phyloP scores from a whole-genome alignment of 768 basidiomycete genomes.

The Suillus paluster region DNA sequence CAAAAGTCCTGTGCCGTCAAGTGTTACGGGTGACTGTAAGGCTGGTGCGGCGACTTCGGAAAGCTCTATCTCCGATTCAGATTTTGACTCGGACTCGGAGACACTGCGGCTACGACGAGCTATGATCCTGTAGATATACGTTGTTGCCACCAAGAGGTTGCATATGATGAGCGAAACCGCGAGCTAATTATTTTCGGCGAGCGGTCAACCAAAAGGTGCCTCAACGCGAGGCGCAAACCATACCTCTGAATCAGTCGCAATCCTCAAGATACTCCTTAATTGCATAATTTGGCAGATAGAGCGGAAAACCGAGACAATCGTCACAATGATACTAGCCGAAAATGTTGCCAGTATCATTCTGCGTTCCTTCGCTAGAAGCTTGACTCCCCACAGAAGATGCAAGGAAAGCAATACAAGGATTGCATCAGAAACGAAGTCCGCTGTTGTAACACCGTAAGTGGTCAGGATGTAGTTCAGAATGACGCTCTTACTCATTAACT shows the following conservation, averaged over 20 bases:
- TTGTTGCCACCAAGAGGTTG: constrained; percentile 46
- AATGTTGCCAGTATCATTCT: constrained; percentile 50
- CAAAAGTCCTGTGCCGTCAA: background rate
- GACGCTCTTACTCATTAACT: constrained; percentile 11
- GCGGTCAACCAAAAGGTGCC: background rate
- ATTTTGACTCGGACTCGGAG: background rate
- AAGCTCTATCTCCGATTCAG: background rate
- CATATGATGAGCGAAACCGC: constrained; percentile 45
- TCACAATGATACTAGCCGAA: constrained; percentile 57
- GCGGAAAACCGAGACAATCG: constrained; percentile 48
- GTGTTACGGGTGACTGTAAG: background rate
- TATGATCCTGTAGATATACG: constrained; percentile 33
- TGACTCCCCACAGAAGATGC: constrained; percentile 47
- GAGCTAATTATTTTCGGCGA: constrained; percentile 24
- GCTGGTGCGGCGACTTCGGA: background rate
- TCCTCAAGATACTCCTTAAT: constrained; percentile 7
- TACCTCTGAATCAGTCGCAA: constrained; percentile 50
- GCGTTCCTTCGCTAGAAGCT: constrained; percentile 44
- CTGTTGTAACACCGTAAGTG: constrained; percentile 27
- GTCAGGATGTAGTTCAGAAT: background rate
- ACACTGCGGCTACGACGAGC: background rate
- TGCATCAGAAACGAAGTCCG: constrained; percentile 50
- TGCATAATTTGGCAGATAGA: constrained; percentile 44
- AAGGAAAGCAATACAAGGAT: constrained; percentile 51
- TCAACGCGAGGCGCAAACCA: background rate